phyloP scores from a whole-genome alignment of 176 grass and related monocot genomes.

The Carex kokanica region DNA sequence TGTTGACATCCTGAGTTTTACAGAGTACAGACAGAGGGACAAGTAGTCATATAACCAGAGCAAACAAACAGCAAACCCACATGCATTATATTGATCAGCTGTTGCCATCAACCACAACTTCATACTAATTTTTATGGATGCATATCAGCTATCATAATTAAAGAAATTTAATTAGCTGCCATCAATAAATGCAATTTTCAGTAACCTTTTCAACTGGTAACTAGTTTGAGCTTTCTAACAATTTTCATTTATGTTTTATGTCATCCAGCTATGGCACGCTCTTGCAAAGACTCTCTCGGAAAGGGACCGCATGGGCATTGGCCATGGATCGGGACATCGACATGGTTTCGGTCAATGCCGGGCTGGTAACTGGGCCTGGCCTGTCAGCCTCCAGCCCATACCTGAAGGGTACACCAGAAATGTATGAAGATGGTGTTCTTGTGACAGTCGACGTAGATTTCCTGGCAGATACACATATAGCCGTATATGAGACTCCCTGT shows the following conservation, averaged over 20 bases:
- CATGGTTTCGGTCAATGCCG: conserved; percentile 89
- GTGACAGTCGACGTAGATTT: conserved; percentile 73
- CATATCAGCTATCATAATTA: not conserved
- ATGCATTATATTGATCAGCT: not conserved
- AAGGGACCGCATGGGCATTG: conserved; percentile 94
- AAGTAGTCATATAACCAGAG: not conserved
- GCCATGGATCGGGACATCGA: conserved; percentile 94
- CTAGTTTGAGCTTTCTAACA: not conserved
- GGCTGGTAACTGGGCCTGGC: conserved; percentile 38
- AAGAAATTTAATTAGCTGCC: not conserved
- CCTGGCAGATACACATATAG: conserved; percentile 72
- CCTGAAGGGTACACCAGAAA: conserved; percentile 71
- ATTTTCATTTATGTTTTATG: not conserved
- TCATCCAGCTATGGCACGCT: conserved; percentile 74
- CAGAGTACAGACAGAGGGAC: not conserved
- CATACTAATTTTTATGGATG: not conserved
- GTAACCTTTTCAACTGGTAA: not conserved
- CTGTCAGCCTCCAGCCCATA: conserved; percentile 47
- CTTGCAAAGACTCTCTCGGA: conserved; percentile 83
- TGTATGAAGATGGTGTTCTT: conserved; percentile 80
- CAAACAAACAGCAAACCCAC: not conserved
- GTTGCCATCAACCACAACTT: not conserved
- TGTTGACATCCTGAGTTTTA: not conserved
- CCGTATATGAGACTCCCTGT: conserved; percentile 64
- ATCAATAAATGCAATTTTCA: not conserved